phyloP scores from a whole-genome alignment of 2,329 filamentous ascomycete species.

The Blastomyces parvus region DNA sequence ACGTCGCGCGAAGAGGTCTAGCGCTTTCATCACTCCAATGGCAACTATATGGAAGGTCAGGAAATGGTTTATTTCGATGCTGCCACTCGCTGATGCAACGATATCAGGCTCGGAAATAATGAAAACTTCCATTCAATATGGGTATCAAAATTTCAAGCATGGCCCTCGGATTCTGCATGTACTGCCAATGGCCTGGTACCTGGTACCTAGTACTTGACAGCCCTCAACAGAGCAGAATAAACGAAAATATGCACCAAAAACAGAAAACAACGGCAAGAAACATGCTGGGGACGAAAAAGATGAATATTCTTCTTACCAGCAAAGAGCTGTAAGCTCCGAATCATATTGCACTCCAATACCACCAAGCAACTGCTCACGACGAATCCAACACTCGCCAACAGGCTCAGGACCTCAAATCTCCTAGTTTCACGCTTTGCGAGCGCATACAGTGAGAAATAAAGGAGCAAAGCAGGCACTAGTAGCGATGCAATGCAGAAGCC shows the following conservation, averaged over 20 bases:
- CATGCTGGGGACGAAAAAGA: background rate
- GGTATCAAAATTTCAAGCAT: background rate
- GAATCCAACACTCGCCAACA: constrained; percentile 13
- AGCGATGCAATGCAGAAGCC: constrained; percentile 12
- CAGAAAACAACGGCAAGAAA: background rate
- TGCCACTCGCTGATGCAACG: background rate
- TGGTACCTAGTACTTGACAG: background rate
- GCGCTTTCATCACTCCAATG: constrained; percentile 33
- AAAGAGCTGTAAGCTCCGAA: constrained; percentile 27
- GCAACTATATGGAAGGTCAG: constrained; percentile 23
- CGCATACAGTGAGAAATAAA: constrained; percentile 16
- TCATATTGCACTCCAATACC: constrained; percentile 26
- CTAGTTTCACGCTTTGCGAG: constrained; percentile 13
- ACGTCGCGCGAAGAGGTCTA: constrained; percentile 33
- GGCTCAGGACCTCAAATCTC: constrained; percentile 11
- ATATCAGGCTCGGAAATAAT: background rate
- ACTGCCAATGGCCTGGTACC: background rate
- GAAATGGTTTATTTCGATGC: constrained; percentile 4
- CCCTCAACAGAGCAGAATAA: background rate
- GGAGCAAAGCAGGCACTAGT: constrained; percentile 13
- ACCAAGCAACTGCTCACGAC: constrained; percentile 17
- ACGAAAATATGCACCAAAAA: background rate
- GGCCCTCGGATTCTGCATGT: background rate
- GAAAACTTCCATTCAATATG: background rate
- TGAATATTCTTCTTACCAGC: constrained; percentile 23